phyloP scores from a whole-genome alignment of 495 filamentous ascomycete species.

The Friedmanniomyces simplex region DNA sequence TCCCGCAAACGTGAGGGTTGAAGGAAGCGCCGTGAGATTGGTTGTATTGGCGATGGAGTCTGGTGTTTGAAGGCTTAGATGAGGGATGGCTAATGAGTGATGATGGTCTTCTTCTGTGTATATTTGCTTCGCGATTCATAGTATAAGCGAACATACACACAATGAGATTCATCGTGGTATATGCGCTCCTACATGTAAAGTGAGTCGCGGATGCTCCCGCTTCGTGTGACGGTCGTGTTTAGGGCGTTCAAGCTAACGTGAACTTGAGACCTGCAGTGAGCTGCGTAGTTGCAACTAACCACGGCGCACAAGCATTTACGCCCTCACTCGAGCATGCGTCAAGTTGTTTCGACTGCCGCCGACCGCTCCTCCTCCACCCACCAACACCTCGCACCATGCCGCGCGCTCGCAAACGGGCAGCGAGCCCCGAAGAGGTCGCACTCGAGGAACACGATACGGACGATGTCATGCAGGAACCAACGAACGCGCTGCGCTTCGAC shows the following conservation, averaged over 20 bases:
- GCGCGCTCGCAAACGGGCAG: conserved; percentile 10
- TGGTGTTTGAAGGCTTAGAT: not conserved
- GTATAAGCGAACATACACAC: no score
- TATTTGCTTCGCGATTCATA: no score
- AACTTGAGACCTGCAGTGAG: not conserved
- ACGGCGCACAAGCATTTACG: not conserved
- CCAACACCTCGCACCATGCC: conserved; percentile 1
- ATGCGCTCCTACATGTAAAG: not conserved
- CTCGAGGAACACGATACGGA: conserved; percentile 15
- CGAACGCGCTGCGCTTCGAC: conserved; percentile 54
- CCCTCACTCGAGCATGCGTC: not conserved
- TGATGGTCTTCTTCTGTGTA: no score
- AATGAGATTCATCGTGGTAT: no score
- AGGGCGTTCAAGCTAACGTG: not conserved
- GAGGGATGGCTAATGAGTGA: no score
- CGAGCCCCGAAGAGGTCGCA: conserved; percentile 5
- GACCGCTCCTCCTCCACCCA: not conserved
- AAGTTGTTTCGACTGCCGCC: not conserved
- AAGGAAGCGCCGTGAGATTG: not conserved
- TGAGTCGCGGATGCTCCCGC: not conserved
- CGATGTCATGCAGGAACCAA: conserved; percentile 4
- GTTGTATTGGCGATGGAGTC: not conserved
- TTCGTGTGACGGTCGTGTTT: not conserved
- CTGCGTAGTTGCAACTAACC: not conserved
- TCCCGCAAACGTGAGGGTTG: conserved; percentile 15